Evolutionary conservation across 805 yeast genomes (phyloP).

Genomic region (Nakazawaea populi): DNA sequence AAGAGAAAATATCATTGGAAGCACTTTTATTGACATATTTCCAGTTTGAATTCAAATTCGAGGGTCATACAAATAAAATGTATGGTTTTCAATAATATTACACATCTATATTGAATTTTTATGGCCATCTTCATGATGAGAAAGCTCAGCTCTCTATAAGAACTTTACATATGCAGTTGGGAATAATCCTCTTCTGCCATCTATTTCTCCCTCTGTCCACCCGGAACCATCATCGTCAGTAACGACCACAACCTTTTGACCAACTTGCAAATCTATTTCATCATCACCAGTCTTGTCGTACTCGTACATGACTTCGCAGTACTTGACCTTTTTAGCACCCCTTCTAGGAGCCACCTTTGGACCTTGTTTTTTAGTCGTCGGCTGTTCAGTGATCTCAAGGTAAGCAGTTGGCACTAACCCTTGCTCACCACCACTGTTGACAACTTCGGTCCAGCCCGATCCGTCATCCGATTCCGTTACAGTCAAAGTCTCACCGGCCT

Average conservation of each 20-base stretch:
- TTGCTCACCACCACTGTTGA: slow-evolving; percentile 33
- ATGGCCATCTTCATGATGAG: too few relatives aligned
- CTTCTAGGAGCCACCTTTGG: slow-evolving; percentile 79
- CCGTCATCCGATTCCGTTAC: slow-evolving; percentile 75
- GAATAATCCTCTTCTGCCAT: slow-evolving; percentile 61
- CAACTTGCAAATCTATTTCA: slow-evolving; percentile 66
- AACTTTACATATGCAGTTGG: slow-evolving; percentile 69
- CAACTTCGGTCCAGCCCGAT: slow-evolving; percentile 83
- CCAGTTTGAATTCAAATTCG: too few relatives aligned
- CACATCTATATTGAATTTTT: too few relatives aligned
- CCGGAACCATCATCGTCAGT: slow-evolving; percentile 73
- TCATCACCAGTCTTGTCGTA: slow-evolving; percentile 75
- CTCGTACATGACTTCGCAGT: slow-evolving; percentile 67
- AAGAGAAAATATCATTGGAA: too few relatives aligned
- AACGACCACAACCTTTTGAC: slow-evolving; percentile 66
- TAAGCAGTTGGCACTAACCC: slow-evolving; percentile 90
- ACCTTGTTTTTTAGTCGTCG: slow-evolving; percentile 40
- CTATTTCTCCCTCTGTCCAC: slow-evolving; percentile 89
- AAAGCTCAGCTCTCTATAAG: neutral
- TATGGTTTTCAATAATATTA: too few relatives aligned
- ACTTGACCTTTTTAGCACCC: slow-evolving; percentile 56
- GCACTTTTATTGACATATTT: too few relatives aligned
- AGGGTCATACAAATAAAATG: too few relatives aligned
- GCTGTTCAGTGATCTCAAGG: slow-evolving; percentile 37
- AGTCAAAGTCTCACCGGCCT: slow-evolving; percentile 53